These are phyloP conservation scores for Mortierella sp. DNA, from an alignment of 371 early-diverging fungal genomes.

Conservation along the genomic window DNA sequence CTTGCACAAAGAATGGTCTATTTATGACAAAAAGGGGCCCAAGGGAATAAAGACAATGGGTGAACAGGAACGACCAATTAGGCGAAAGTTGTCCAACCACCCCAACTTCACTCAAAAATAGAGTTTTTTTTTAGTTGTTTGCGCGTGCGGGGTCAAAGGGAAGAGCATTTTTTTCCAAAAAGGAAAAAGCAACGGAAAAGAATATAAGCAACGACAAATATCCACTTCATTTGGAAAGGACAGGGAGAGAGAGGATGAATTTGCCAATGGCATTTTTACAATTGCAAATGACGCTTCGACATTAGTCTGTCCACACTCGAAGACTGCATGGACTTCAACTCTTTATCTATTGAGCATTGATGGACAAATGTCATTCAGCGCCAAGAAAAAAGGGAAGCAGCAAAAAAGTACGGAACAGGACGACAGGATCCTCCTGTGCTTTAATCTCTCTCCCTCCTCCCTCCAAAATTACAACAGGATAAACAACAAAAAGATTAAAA, in stretches of 20 bases:
- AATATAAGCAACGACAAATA: background rate
- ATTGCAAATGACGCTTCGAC: too few species aligned
- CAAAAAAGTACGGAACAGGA: constrained; percentile 5
- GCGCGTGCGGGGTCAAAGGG: background rate
- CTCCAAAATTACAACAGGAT: too few species aligned
- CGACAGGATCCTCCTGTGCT: too few species aligned
- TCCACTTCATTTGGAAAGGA: too few species aligned
- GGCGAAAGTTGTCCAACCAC: constrained; percentile 1
- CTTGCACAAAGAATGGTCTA: background rate
- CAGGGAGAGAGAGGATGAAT: too few species aligned
- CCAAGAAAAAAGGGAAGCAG: background rate
- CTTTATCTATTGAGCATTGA: too few species aligned
- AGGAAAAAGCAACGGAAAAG: constrained; percentile 8
- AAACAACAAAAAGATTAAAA: too few species aligned
- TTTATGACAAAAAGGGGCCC: background rate
- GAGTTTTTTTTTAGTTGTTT: background rate
- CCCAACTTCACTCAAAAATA: background rate
- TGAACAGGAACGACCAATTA: background rate
- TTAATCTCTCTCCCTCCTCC: too few species aligned
- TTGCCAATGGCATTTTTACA: too few species aligned
- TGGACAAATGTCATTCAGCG: too few species aligned
- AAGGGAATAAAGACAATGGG: background rate
- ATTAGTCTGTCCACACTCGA: too few species aligned
- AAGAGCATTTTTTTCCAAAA: background rate
- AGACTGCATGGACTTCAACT: too few species aligned